phyloP scores from a whole-genome alignment of 78 protist genomes.

The Anaeramoeba flamelloides region DNA sequence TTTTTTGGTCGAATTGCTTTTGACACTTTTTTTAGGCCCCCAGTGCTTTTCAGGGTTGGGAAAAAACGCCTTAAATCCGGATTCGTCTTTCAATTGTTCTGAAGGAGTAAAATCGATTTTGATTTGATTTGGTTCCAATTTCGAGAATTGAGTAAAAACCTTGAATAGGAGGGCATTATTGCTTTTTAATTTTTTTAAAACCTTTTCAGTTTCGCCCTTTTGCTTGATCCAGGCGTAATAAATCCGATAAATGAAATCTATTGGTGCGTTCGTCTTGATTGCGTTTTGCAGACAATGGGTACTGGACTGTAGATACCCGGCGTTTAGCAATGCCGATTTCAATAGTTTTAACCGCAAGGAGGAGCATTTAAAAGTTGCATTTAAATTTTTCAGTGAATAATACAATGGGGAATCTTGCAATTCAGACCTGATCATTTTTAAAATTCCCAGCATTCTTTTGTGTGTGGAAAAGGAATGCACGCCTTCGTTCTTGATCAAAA shows the following conservation, averaged over 20 bases:
- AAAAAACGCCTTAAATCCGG: background rate
- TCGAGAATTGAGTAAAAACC: too few species aligned
- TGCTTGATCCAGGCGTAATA: background rate
- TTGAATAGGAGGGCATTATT: too few species aligned
- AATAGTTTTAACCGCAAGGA: background rate
- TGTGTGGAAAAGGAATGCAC: background rate
- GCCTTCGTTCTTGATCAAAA: background rate
- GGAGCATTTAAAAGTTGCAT: background rate
- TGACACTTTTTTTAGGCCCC: background rate
- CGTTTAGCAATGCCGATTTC: conserved; percentile 37
- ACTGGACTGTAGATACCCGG: conserved; percentile 48
- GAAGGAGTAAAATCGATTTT: background rate
- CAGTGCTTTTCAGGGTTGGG: background rate
- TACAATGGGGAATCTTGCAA: background rate
- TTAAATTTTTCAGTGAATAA: background rate
- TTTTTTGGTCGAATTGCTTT: too few species aligned
- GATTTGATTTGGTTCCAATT: too few species aligned
- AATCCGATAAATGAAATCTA: conserved; percentile 29
- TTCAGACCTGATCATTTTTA: background rate
- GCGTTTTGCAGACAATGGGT: conserved; percentile 39
- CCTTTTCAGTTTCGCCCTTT: background rate
- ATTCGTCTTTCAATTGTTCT: background rate
- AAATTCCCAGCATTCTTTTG: background rate
- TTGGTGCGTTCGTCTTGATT: conserved; percentile 71
- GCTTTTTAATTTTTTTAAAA: too few species aligned